Evolutionary conservation across 2,329 filamentous ascomycete genomes (phyloP), one percentile per base, ranked within the genome.

Genomic region (Drechslerella coelobrocha): DNA sequence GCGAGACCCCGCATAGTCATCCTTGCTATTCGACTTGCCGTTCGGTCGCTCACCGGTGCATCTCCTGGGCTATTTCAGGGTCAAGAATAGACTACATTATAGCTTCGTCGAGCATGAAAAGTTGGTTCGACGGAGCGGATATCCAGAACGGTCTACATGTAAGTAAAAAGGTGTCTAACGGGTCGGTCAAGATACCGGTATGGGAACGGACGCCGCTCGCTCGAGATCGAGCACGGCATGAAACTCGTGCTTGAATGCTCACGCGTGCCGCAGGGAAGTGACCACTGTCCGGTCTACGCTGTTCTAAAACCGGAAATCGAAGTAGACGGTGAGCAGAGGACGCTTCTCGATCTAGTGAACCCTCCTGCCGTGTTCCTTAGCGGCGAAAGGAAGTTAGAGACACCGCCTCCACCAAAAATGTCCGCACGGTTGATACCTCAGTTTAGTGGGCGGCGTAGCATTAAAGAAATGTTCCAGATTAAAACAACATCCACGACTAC

Each of bases 281-380:
- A 99, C 77, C 94, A 99, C 78, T 99, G 94, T 75, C 94, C 94
- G 0, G 93, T 97, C 0, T 97, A 89, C 78, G 91, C 88, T 0
- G 83, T 84, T 1, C 82, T 95, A 23, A 86, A 87, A 17, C 86
- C 92, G 34, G 81, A 76, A 1, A 84, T 96, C 1, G 75, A 76
- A 0, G 74, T 84, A 4, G 78, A 82, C 12, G 83, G 81, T 0
- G 75, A 81, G 47, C 78, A 84, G 48, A 77, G 84, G 1, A 78
- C 87, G 74, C 81, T 91, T 1, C 78, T 83, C 26, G 91, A 97
- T 76, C 78, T 94, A 54, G 85, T 97, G 84, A 97, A 94, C 74
- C 88, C 90, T 0, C 77, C 82, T 0, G 89, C 86, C 7, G 84
- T 89, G 78, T 96, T 95, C 77, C 78, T 83, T 50, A 78, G 85